Base-by-base conservation (phyloP, 2,329 filamentous ascomycete species). In the Cercospora canescens region DNA sequence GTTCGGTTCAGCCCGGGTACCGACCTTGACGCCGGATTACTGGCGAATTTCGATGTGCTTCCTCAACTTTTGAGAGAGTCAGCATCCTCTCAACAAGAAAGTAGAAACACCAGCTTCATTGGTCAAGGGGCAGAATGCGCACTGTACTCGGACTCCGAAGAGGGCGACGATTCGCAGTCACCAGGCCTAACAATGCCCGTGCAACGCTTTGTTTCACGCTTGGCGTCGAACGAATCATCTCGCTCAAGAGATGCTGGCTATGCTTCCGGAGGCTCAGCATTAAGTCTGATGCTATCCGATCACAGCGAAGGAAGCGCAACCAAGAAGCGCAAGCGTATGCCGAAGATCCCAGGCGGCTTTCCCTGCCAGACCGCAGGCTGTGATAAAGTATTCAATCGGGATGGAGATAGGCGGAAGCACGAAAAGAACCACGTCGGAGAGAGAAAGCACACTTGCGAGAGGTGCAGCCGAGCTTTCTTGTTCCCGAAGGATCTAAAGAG, bases 401-500 rank as follows among this genome's bases (percentile, higher is more conserved):
- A 65, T n/a, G 68, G 68, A 1, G 68, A 70, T 18, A 56, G 68
- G 2, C 58, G 65, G 3, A 70, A 70, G 18, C 65, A 70, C 39
- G 68, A 70, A 52, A 68, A 70, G 63, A 64, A 68, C 24, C 68
- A 70, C 37, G 50, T 39, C 6, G 55, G 41, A 11, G 60, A 64
- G 35, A 57, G 63, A n/a, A 57, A 64, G 21, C 62, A 68, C 62
- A 34, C 54, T 32, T 70, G 68, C 24, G 52, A 52, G 45, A 59
- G 60, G 6, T 67, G 68, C 28, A 48, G 55, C 11, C 55, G 61
- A 34, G 63, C 56, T 6, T 68, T 67, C 34, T 34, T 68, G 50
- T 70, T 68, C 48, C 65, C 68, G 5, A 70, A 70, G 37, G 65
- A 70, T 55, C 52, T 70, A 12, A 54, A 64, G 52, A 52, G 68